phyloP scores from a whole-genome alignment of 805 yeast species.

The Cyberlindnera misumaiensis region DNA sequence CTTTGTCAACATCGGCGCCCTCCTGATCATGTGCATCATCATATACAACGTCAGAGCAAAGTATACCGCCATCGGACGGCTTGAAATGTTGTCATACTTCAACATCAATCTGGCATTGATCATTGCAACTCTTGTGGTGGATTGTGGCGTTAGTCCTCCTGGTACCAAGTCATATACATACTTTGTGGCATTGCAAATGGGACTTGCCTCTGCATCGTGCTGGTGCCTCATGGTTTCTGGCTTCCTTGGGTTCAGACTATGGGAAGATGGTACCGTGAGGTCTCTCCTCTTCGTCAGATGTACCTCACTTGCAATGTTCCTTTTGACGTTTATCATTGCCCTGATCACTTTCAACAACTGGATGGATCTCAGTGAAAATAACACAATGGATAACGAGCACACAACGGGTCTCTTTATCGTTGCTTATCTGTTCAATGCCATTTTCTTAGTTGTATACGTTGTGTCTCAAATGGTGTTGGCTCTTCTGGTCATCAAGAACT shows the following conservation, averaged over 20 bases:
- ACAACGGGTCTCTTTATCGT: conserved; percentile 68
- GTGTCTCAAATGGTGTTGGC: conserved; percentile 65
- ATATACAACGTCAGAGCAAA: conserved; percentile 73
- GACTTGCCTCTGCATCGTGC: conserved; percentile 65
- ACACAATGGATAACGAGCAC: conserved; percentile 39
- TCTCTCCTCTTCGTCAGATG: conserved; percentile 54
- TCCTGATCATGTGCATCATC: conserved; percentile 59
- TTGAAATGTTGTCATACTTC: conserved; percentile 74
- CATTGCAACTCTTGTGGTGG: conserved; percentile 68
- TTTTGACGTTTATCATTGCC: conserved; percentile 58
- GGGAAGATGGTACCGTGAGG: conserved; percentile 85
- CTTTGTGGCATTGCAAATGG: conserved; percentile 78
- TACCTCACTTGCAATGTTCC: conserved; percentile 50
- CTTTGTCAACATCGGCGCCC: conserved; percentile 72
- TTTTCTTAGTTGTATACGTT: conserved; percentile 55
- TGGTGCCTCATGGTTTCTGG: conserved; percentile 68
- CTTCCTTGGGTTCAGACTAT: conserved; percentile 75
- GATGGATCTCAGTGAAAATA: conserved; percentile 27
- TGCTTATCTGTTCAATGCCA: conserved; percentile 64
- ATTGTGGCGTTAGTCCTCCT: conserved; percentile 90
- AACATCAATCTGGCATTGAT: conserved; percentile 51
- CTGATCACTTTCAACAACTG: conserved; percentile 69
- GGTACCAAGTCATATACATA: conserved; percentile 69
- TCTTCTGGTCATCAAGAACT: conserved; percentile 57
- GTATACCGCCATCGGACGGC: conserved; percentile 91